Base-by-base conservation (phyloP, 225 moss, liverwort and hornwort genomes). In the Takakia lepidozioides region DNA sequence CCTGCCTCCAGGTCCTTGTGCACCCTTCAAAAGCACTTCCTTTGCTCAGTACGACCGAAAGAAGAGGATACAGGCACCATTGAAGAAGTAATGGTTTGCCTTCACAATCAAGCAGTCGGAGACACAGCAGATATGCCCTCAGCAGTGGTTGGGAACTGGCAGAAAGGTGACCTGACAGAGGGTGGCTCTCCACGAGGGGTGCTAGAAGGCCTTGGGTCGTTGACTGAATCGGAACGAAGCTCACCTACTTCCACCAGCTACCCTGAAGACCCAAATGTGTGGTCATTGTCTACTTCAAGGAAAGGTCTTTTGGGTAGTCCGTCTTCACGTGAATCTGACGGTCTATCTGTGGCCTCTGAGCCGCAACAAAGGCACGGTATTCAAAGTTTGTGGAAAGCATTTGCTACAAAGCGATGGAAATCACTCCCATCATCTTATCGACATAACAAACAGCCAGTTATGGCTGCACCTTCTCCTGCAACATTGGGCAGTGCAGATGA, bases 361-460 rank as follows among this genome's bases (percentile, higher is more conserved):
- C 73, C 81, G 26, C 61, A 39, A 4, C 76, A 80, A 19, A 85
- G 76, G 50, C 80, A 60, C 45, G 84, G 80, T 32, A 70, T 80
- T 25, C 72, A 83, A 53, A 99, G 79, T 7, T 54, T 99, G 25
- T 99, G 98, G 98, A 87, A 85, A 57, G 80, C 80, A 6, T 83
- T 98, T 60, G 84, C 98, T 26, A 64, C 70, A 49, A 80, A 69
- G 36, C 74, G 78, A 45, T 91, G 91, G 91, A 85, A 91, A 40
- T 91, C 87, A 2, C 91, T 99, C 54, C 98, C 98, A 2, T 70
- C 91, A 3, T 73, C 91, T 0, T 82, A 73, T 37, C 65, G 71
- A n/a, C n/a, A n/a, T 47, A 99, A 83, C 56, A 99, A 81, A 38
- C 79, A 85, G 2, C 62, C 87, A 16, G 73, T 64, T 5, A 86